Evolutionary conservation across 2,329 filamentous ascomycete genomes (phyloP).

Genomic region (Colletotrichum shisoi): DNA sequence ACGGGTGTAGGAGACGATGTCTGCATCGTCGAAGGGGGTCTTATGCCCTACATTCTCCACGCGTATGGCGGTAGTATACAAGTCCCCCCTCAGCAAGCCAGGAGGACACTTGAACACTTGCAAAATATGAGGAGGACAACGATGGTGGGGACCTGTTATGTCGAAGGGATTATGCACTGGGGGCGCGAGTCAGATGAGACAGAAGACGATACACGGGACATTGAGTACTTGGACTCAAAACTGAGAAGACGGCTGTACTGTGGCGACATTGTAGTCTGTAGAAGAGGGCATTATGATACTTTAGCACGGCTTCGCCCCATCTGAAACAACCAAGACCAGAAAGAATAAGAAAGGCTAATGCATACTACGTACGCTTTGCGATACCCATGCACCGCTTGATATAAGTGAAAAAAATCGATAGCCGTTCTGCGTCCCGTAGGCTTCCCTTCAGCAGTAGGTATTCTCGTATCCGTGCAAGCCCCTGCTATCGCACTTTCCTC

Average conservation of each 20-base stretch:
- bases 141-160: constrained; percentile 28
- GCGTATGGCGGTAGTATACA: not conserved
- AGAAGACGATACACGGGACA: not conserved
- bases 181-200: not conserved
- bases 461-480: not conserved
- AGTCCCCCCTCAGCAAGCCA: not conserved
- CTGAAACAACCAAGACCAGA: not conserved
- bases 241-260: not conserved
- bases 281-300: not conserved
- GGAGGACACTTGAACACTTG: not conserved
- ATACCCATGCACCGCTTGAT: not conserved
- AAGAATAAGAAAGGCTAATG: not conserved
- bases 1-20: not conserved
- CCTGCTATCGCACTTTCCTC: not conserved
- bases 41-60: constrained; percentile 22
- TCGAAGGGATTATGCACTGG: constrained; percentile 27
- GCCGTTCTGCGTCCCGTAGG: not conserved
- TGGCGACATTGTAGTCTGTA: no score
- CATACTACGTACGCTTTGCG: not conserved
- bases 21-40: constrained; percentile 17
- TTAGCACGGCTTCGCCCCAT: not conserved
- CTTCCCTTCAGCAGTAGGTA: no score
- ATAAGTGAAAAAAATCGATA: not conserved
- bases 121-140: not conserved
- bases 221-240: not conserved